Evolutionary conservation across 352 stramenopile species (phyloP), one percentile per base, ranked within the genome.

Genomic region (Elongisporangium anandrum): DNA sequence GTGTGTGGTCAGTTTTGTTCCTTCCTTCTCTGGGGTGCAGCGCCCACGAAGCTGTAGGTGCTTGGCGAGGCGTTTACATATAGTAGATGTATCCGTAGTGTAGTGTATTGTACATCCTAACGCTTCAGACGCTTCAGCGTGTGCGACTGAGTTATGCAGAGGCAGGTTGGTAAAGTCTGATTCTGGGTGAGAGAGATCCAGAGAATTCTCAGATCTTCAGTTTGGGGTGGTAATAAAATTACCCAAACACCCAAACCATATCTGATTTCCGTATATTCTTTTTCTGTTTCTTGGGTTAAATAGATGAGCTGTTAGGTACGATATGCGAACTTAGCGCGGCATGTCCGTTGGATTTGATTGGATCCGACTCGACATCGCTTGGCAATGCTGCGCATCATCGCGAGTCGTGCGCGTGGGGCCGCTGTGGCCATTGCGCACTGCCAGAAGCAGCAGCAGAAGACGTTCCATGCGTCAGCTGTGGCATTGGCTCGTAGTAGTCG

Each of bases 401-500:
- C 34, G 9, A 45, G 34, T 45, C 34, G 34, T 17, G 34, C 7
- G 34, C 13, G 34, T 17, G 34, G 34, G 2, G 34, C 34, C 34
- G 34, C 56, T 15, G 19, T 55, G 19, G 23, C 17, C 24, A 24
- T 13, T 34, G 56, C 34, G 4, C 48, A 6, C 47, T 50, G 4
- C 53, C 22, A 29, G 21, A 56, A 26, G n/a, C 56, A 54, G 9
- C 63, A 70, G 9, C 56, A 63, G 26, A 66, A 70, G 26, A 54
- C 47, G 10, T 61, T 92, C 34, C 79, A 86, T 50, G 75, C 66
- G 1, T 88, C 79, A 17, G 15, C 60, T 20, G 26, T 65, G 10
- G 57, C 57, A 7, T 41, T 73, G 19, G 79, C 79, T 34, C 75
- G 81, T 10, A 69, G 66, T 15, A 85, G 83, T 61, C 70, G 72